phyloP scores from a whole-genome alignment of 768 basidiomycete genomes.

The Sporobolomyces phaffii region DNA sequence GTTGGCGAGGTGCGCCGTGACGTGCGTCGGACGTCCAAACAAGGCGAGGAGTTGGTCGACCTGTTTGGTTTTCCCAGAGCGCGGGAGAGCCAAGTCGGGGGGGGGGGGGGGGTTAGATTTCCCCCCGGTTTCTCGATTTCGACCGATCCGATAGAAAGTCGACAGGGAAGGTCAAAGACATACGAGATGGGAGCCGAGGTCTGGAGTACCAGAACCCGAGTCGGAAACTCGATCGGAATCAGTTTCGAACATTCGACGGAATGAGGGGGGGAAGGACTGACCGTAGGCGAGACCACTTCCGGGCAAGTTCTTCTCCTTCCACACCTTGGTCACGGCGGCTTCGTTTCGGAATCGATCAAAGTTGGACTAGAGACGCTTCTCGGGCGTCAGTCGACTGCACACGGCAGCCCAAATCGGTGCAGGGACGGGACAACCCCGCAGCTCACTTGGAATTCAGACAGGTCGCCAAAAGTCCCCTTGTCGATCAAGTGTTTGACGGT shows the following conservation, averaged over 20 bases:
- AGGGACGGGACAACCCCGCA: background rate
- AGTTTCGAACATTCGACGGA: no score
- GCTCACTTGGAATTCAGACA: conserved; percentile 30
- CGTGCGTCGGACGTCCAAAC: conserved; percentile 64
- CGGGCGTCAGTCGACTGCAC: no score
- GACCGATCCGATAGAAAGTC: no score
- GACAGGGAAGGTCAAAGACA: conserved; percentile 1
- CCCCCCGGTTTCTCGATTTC: no score
- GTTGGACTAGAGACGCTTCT: conserved; percentile 51
- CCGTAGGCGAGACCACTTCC: conserved; percentile 61
- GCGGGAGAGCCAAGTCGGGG: no score
- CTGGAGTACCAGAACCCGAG: no score
- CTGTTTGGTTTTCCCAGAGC: conserved; percentile 15
- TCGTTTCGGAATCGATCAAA: conserved; percentile 60
- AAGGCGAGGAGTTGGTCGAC: conserved; percentile 70
- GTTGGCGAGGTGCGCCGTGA: conserved; percentile 68
- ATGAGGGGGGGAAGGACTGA: background rate
- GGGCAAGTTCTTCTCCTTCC: conserved; percentile 67
- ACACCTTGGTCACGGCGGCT: conserved; percentile 49
- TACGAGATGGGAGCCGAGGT: conserved; percentile 67
- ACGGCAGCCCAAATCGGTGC: no score
- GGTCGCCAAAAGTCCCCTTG: conserved; percentile 44
- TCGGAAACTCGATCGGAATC: background rate
- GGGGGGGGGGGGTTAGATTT: no score
- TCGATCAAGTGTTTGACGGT: conserved; percentile 59